A percentile compares a stretch with the other conserved stretches of the same genome.
Conservation (phyloP, 1,139 yeast species). For the Protomyces inundatus region DNA sequence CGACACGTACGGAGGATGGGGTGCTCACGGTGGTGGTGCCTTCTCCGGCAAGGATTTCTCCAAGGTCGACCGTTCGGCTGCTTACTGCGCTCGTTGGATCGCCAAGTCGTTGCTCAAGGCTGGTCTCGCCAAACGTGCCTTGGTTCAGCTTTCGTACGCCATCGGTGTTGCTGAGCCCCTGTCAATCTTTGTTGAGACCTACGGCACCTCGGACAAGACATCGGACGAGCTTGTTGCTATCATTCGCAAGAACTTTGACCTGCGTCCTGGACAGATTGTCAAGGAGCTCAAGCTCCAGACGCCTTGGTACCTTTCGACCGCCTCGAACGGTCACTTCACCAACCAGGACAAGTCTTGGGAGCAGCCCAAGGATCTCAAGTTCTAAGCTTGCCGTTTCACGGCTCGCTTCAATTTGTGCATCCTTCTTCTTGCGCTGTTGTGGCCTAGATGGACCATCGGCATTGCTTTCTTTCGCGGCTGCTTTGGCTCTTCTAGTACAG, state of each 20-base stretch:
- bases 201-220: slow-evolving; percentile 89
- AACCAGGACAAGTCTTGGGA: slow-evolving; percentile 99
- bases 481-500: too few species aligned
- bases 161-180: slow-evolving; percentile 99
- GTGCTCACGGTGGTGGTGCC: slow-evolving; percentile 99
- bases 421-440: neutral
- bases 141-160: slow-evolving; percentile 98
- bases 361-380: slow-evolving; percentile 83
- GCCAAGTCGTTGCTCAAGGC: slow-evolving; percentile 96
- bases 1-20: slow-evolving; percentile 99
- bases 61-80: slow-evolving; percentile 99
- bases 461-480: too few species aligned
- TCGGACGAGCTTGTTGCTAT: slow-evolving; percentile 86
- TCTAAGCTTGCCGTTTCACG: slow-evolving; percentile 43
- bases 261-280: slow-evolving; percentile 99
- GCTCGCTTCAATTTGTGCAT: neutral
- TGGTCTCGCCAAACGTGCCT: slow-evolving; percentile 92
- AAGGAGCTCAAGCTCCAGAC: slow-evolving; percentile 94
- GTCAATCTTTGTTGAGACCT: slow-evolving; percentile 93
- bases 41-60: slow-evolving; percentile 99
- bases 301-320: slow-evolving; percentile 98
- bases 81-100: slow-evolving; percentile 99
- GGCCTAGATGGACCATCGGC: neutral
- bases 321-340: slow-evolving; percentile 98
- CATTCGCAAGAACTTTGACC: slow-evolving; percentile 89